Percentiles rank a stretch among this genome's conserved stretches.
Evolutionary conservation across 2,329 filamentous ascomycete genomes (phyloP).

Genomic region (Sporothrix dimorphospora): DNA sequence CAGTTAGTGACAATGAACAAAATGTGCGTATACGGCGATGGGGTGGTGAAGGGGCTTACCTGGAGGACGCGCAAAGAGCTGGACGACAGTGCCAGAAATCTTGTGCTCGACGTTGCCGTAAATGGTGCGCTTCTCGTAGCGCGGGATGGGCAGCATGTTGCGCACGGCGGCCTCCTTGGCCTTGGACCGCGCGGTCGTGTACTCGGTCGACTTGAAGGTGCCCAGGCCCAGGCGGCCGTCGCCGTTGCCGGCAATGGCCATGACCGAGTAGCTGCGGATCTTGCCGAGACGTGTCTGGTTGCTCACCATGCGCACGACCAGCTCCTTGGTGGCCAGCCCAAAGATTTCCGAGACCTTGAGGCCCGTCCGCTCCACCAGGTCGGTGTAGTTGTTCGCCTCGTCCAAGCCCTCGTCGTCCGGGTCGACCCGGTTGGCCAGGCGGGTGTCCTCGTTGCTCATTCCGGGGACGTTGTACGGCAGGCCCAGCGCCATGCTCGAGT

Average conservation of each 20-base stretch:
- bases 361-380: conserved; percentile 59
- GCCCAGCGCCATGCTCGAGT: conserved; percentile 53
- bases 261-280: conserved; percentile 72
- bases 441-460: conserved; percentile 56
- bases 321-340: conserved; percentile 66
- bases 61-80: conserved; percentile 80
- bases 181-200: conserved; percentile 67
- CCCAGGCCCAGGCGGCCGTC: conserved; percentile 86
- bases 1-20: background rate
- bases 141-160: conserved; percentile 88
- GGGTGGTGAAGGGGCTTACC: conserved; percentile 60
- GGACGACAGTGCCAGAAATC: conserved; percentile 82
- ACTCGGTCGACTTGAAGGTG: conserved; percentile 83
- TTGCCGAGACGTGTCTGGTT: conserved; percentile 98
- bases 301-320: conserved; percentile 74
- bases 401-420: conserved; percentile 56
- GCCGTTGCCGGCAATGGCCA: conserved; percentile 84
- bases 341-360: conserved; percentile 57
- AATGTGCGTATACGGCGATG: no score
- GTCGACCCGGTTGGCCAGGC: conserved; percentile 39
- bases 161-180: conserved; percentile 80
- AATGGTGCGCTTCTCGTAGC: conserved; percentile 92
- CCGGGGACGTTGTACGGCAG: conserved; percentile 58
- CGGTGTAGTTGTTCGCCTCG: conserved; percentile 54
- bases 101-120: conserved; percentile 84